Evolutionary conservation across 192 early-diverging fungal species (phyloP).

Genomic region (Rhizophagus prolifer): DNA sequence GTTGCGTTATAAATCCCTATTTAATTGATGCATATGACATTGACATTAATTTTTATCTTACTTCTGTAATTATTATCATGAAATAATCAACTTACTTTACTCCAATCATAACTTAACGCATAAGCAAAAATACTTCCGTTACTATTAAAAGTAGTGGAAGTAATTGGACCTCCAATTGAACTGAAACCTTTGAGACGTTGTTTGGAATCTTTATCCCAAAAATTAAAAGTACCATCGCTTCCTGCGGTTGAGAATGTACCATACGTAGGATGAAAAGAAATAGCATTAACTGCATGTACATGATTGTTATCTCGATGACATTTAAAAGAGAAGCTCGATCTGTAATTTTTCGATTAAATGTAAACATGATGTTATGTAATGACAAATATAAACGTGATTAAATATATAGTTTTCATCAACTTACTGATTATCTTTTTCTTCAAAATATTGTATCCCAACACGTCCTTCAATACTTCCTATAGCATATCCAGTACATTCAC

Average conservation of each 20-base stretch:
- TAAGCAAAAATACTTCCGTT: constrained; percentile 93
- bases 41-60: background rate
- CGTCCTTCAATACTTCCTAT: constrained; percentile 94
- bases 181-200: constrained; percentile 77
- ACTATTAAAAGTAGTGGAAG: constrained; percentile 71
- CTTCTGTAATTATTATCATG: background rate
- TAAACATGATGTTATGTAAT: background rate
- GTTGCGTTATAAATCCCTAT: background rate
- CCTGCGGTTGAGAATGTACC: constrained; percentile 90
- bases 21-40: background rate
- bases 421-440: constrained; percentile 70
- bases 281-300: constrained; percentile 69
- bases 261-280: constrained; percentile 78
- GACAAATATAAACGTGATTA: background rate
- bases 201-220: constrained; percentile 96
- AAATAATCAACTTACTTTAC: constrained; percentile 48
- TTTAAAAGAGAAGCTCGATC: constrained; percentile 86
- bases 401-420: background rate
- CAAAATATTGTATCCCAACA: constrained; percentile 89
- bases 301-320: constrained; percentile 82
- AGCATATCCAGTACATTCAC: constrained; percentile 75
- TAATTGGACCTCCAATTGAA: constrained; percentile 65
- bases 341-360: constrained; percentile 29
- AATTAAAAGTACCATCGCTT: constrained; percentile 80
- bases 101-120: constrained; percentile 86